phyloP scores from a whole-genome alignment of 257 asterid species.

The Petunia axillaris region DNA sequence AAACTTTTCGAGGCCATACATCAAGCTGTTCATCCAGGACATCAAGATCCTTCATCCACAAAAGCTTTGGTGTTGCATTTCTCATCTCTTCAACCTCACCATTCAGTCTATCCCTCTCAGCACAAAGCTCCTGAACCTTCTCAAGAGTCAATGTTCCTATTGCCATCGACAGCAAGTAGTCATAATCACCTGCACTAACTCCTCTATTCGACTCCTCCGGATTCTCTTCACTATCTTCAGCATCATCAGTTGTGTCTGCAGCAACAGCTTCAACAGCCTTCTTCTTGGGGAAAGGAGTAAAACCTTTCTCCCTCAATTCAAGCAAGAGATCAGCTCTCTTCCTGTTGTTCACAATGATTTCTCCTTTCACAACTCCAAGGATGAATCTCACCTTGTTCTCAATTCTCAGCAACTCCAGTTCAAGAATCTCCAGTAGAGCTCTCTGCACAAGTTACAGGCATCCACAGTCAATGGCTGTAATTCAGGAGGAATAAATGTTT shows the following conservation, averaged over 20 bases:
- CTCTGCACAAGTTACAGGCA: constrained; percentile 49
- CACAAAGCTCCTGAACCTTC: constrained; percentile 72
- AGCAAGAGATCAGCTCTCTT: constrained; percentile 74
- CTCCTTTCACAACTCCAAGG: constrained; percentile 77
- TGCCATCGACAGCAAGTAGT: constrained; percentile 79
- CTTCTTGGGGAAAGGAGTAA: constrained; percentile 84
- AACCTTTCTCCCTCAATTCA: constrained; percentile 84
- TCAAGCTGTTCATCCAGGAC: constrained; percentile 68
- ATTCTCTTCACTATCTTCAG: constrained; percentile 70
- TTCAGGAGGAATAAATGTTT: background rate
- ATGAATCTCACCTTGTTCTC: constrained; percentile 87
- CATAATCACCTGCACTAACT: constrained; percentile 79
- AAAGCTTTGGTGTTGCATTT: constrained; percentile 58
- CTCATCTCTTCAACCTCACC: constrained; percentile 69
- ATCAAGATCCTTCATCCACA: constrained; percentile 85
- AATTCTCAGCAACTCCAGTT: constrained; percentile 69
- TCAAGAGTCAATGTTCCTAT: constrained; percentile 85
- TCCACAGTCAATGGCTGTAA: background rate
- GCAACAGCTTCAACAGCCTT: constrained; percentile 52
- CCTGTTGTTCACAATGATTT: constrained; percentile 83
- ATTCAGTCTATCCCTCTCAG: constrained; percentile 64
- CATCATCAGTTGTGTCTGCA: constrained; percentile 67
- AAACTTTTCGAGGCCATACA: constrained; percentile 44
- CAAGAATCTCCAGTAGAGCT: constrained; percentile 68
- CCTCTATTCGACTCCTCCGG: constrained; percentile 45